phyloP scores from a whole-genome alignment of 768 basidiomycete genomes.

The Xerocomellus intermedius region DNA sequence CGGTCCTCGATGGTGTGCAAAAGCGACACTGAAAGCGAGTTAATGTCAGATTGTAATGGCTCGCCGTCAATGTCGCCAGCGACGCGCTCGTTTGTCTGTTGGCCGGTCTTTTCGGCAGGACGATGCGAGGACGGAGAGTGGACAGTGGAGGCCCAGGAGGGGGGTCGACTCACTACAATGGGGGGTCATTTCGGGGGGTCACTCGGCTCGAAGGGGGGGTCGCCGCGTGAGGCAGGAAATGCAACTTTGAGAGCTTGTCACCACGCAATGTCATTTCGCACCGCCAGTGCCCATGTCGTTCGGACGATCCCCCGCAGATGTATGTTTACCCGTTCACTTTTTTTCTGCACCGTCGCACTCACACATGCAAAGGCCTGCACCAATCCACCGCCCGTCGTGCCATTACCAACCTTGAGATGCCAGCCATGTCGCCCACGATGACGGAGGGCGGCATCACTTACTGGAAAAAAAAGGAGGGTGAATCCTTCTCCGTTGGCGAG shows the following conservation, averaged over 20 bases:
- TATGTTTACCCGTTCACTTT: conserved; percentile 5
- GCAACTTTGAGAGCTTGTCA: background rate
- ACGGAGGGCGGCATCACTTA: conserved; percentile 88
- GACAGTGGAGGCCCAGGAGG: background rate
- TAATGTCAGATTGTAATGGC: background rate
- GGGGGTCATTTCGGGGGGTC: conserved; percentile 15
- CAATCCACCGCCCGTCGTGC: conserved; percentile 50
- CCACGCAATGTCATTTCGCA: conserved; percentile 16
- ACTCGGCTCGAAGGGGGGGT: conserved; percentile 3
- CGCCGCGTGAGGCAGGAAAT: background rate
- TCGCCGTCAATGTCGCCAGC: background rate
- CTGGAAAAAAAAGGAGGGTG: conserved; percentile 90
- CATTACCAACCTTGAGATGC: conserved; percentile 81
- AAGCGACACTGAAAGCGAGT: background rate
- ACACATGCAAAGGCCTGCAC: conserved; percentile 41
- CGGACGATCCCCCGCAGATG: conserved; percentile 25
- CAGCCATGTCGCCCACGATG: conserved; percentile 98
- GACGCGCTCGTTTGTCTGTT: conserved; percentile 8
- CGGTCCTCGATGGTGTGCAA: background rate
- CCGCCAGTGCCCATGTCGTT: conserved; percentile 4
- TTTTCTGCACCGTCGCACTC: background rate
- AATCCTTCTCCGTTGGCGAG: conserved; percentile 76
- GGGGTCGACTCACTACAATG: conserved; percentile 7
- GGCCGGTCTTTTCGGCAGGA: too few relatives aligned
- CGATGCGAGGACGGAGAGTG: background rate